Percentiles rank a stretch among this genome's conserved stretches.
These are phyloP conservation scores for Nitzschia sp. DNA, from an alignment of 108 stramenopile species.

Conservation along the genomic window DNA sequence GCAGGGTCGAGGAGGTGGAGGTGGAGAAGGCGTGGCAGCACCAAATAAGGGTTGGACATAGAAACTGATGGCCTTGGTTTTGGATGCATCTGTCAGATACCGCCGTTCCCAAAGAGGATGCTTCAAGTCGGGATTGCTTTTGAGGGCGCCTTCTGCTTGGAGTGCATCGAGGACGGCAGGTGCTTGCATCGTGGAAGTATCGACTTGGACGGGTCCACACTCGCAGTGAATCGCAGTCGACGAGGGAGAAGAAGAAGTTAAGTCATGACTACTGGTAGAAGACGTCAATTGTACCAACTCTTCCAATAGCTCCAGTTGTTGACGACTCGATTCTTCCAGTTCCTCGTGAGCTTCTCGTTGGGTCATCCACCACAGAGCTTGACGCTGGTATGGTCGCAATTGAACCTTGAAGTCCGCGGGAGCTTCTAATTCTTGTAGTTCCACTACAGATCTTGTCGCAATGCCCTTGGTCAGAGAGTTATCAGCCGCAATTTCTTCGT, in stretches of 20 bases:
- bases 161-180: conserved; percentile 7
- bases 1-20: conserved; percentile 68
- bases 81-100: conserved; percentile 34
- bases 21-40: conserved; percentile 52
- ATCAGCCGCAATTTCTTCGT: conserved; percentile 19
- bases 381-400: conserved; percentile 75
- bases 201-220: conserved; percentile 75
- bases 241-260: background rate
- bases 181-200: conserved; percentile 15
- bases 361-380: conserved; percentile 82
- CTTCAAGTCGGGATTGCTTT: conserved; percentile 10
- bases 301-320: conserved; percentile 37
- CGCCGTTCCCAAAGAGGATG: conserved; percentile 83
- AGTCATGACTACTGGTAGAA: background rate
- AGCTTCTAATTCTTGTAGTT: conserved; percentile 39
- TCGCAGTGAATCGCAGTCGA: conserved; percentile 50
- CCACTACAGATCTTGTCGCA: too few relatives aligned
- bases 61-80: conserved; percentile 50
- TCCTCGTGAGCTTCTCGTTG: conserved; percentile 51
- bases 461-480: background rate
- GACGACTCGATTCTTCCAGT: conserved; percentile 12
- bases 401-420: conserved; percentile 51
- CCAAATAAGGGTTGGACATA: conserved; percentile 79
- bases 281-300: conserved; percentile 25
- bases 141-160: background rate